Base-by-base conservation (phyloP, 2,329 filamentous ascomycete species). In the Helotiales sp. region DNA sequence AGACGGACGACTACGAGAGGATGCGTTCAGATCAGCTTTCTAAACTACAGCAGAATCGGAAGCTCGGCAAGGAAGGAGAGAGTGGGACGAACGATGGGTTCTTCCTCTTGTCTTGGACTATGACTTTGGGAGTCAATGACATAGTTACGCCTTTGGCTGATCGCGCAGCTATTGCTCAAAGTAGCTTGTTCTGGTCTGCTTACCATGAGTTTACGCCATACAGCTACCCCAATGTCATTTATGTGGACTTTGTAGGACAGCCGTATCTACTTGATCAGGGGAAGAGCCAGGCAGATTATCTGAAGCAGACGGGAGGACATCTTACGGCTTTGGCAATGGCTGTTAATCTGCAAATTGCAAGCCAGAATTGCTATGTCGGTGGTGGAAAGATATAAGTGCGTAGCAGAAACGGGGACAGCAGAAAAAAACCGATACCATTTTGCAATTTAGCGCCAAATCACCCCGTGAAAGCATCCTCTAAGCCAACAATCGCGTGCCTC, bases 291-390 rank as follows among this genome's bases (percentile, higher is more conserved):
- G 30, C 32, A 13, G 54, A 57, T 13, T 57, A 57, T 37, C 4
- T 57, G 30, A 37, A 57, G 20, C 54, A 57, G 54, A 61, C 58
- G 7, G 43, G 40, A 30, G 58, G 58, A 15, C 40, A 61, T 6
- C 40, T 61, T 47, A 49, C 40, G 17, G 58, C 37, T 11, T 11
- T 61, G 24, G 58, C 58, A 30, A 61, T 61, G 24, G 58, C 58
- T 30, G 58, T 61, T 11, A 61, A 61, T 20, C 20, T 61, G 37
- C 40, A 61, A 11, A 61, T 61, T 61, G 58, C 58, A 47, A 61
- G 58, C 28, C 58, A 61, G 43, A 61, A 61, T 45, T 61, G 58
- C 28, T 47, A 47, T 30, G 24, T 61, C 34, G 28, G 40, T 8
- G 58, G 58, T 30, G 58, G 58, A 11, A 49, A 61, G 24, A 61